Evolutionary conservation across 805 yeast genomes (phyloP).

Genomic region (Metschnikowia proteae): DNA sequence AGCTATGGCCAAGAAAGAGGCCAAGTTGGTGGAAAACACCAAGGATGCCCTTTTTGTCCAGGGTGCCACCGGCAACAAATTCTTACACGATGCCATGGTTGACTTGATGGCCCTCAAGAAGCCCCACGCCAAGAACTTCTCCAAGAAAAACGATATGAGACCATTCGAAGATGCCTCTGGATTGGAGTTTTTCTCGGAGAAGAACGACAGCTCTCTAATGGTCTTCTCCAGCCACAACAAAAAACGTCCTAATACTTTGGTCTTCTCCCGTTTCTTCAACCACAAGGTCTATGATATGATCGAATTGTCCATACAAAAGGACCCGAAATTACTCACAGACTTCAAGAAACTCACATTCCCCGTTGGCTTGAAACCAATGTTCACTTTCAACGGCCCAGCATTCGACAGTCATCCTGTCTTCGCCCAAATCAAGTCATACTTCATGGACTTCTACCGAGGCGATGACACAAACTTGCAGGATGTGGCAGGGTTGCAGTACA

Average conservation of each 20-base stretch:
- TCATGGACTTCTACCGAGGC: conserved; percentile 87
- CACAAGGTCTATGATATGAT: conserved; percentile 91
- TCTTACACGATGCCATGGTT: conserved; percentile 82
- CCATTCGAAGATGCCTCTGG: conserved; percentile 90
- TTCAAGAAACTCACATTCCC: conserved; percentile 78
- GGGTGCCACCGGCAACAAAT: conserved; percentile 74
- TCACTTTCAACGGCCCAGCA: conserved; percentile 85
- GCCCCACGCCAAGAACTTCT: conserved; percentile 83
- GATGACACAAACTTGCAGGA: conserved; percentile 79
- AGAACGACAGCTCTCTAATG: conserved; percentile 84
- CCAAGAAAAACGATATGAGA: conserved; percentile 80
- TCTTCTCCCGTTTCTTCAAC: conserved; percentile 86
- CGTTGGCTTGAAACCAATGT: conserved; percentile 91
- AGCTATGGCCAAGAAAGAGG: conserved; percentile 83
- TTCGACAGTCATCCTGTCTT: conserved; percentile 87
- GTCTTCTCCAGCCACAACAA: conserved; percentile 79
- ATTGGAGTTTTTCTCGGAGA: conserved; percentile 89
- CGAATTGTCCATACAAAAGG: conserved; percentile 70
- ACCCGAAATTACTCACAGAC: conserved; percentile 67
- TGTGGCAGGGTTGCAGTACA: conserved; percentile 91
- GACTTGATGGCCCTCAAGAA: conserved; percentile 88
- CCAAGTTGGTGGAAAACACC: conserved; percentile 84
- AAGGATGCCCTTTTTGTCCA: conserved; percentile 90
- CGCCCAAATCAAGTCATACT: conserved; percentile 80
- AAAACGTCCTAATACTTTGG: conserved; percentile 88